These are phyloP conservation scores for Podaxis sp. DNA, from an alignment of 768 basidiomycete species.

Conservation along the genomic window DNA sequence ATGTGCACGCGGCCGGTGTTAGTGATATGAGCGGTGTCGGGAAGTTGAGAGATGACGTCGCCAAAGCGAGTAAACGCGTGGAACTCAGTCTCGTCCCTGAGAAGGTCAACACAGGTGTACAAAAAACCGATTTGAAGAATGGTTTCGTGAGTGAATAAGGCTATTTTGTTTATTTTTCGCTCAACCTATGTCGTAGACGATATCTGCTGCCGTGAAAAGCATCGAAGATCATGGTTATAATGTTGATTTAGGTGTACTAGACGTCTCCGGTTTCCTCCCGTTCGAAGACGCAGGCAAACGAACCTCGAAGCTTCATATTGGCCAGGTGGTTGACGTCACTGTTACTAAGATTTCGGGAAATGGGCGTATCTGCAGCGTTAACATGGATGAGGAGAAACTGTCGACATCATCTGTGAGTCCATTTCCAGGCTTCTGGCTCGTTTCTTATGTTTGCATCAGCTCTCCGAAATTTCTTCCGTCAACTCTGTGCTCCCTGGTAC, in stretches of 20 bases:
- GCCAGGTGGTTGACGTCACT: slow-evolving; percentile 66
- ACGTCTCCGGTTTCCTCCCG: slow-evolving; percentile 81
- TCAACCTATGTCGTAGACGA: slow-evolving; percentile 45
- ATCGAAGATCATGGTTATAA: slow-evolving; percentile 95
- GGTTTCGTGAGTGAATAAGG: slow-evolving; percentile 64
- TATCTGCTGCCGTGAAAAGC: slow-evolving; percentile 77
- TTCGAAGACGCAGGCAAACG: slow-evolving; percentile 61
- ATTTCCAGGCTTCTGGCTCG: not conserved
- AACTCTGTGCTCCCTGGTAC: slow-evolving; percentile 85
- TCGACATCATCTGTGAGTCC: slow-evolving; percentile 54
- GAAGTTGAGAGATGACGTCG: slow-evolving; percentile 66
- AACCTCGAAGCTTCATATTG: slow-evolving; percentile 46
- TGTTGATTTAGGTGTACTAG: slow-evolving; percentile 78
- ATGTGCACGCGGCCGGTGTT: slow-evolving; percentile 65
- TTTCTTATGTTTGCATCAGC: slow-evolving; percentile 33
- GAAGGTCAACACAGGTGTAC: slow-evolving; percentile 79
- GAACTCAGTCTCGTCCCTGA: slow-evolving; percentile 85
- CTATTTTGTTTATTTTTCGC: slow-evolving; percentile 3
- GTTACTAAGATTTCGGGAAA: slow-evolving; percentile 71
- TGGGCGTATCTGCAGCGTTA: slow-evolving; percentile 76
- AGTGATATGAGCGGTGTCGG: slow-evolving; percentile 56
- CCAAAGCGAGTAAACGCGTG: slow-evolving; percentile 70
- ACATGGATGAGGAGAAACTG: slow-evolving; percentile 48
- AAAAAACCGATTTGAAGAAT: slow-evolving; percentile 69
- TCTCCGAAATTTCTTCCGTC: slow-evolving; percentile 77